A percentile compares a stretch with the other conserved stretches of the same genome.
These are phyloP conservation scores for Blepharisma japonicum DNA, from an alignment of 73 alveolate species.

Conservation along the genomic window DNA sequence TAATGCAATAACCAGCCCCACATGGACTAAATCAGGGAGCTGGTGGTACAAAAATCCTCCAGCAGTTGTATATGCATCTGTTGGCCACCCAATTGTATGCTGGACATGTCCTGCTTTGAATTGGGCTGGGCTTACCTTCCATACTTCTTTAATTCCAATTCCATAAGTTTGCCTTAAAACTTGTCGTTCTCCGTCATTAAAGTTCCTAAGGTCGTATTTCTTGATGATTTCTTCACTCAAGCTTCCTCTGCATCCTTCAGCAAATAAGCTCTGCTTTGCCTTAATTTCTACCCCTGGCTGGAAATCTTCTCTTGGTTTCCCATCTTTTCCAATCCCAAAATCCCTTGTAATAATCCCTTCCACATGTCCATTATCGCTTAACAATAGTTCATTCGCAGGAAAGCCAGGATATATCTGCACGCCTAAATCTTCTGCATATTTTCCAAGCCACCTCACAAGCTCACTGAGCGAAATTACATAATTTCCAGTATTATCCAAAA, in stretches of 20 bases:
- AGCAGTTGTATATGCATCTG: constrained; percentile 76
- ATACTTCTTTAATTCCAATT: constrained; percentile 89
- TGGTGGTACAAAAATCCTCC: constrained; percentile 92
- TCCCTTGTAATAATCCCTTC: constrained; percentile 84
- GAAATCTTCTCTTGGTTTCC: constrained; percentile 54
- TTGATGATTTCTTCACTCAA: constrained; percentile 63
- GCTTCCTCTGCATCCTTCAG: constrained; percentile 97
- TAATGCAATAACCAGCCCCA: constrained; percentile 91
- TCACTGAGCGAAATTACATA: constrained; percentile 85
- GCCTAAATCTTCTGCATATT: constrained; percentile 86
- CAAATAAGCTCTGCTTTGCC: constrained; percentile 88
- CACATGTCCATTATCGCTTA: constrained; percentile 68
- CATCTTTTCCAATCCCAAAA: constrained; percentile 83
- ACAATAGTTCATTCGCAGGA: constrained; percentile 32
- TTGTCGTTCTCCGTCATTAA: constrained; percentile 38
- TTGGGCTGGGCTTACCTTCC: constrained; percentile 64
- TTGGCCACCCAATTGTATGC: constrained; percentile 96
- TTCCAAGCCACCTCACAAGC: constrained; percentile 89
- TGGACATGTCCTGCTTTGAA: constrained; percentile 74
- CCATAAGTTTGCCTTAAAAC: constrained; percentile 74
- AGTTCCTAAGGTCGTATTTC: constrained; percentile 46
- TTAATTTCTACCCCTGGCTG: constrained; percentile 56
- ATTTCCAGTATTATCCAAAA: constrained; percentile 77
- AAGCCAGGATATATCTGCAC: constrained; percentile 90
- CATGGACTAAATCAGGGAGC: constrained; percentile 41